phyloP scores from a whole-genome alignment of 1,284 basidiomycete genomes.

The Cryptococcus jaspeensis region DNA sequence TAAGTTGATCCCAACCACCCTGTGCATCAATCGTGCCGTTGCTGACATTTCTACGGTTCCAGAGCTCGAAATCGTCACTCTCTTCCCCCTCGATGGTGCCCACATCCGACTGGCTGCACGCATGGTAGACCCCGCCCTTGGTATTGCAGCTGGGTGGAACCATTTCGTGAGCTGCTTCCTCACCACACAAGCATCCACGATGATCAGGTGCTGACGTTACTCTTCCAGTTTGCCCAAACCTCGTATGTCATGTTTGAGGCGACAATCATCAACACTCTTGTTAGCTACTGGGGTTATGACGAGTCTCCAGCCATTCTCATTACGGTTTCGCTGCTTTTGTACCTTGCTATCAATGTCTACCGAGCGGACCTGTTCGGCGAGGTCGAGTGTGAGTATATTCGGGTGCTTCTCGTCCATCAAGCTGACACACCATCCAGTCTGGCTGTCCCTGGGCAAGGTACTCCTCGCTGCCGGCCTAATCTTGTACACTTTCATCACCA shows the following conservation, averaged over 20 bases:
- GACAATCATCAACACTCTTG: constrained; percentile 15
- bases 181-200: too few species aligned
- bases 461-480: constrained; percentile 38
- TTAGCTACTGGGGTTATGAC: constrained; percentile 26
- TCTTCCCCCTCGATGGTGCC: constrained; percentile 19
- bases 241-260: constrained; percentile 23
- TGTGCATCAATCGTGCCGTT: too few species aligned
- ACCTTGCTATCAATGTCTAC: constrained; percentile 50
- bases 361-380: constrained; percentile 40
- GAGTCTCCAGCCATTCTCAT: constrained; percentile 49
- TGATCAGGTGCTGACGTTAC: not conserved
- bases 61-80: constrained; percentile 21
- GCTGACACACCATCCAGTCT: constrained; percentile 19
- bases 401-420: not conserved
- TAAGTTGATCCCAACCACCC: too few species aligned
- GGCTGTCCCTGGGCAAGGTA: constrained; percentile 32
- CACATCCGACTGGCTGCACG: constrained; percentile 20
- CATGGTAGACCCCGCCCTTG: constrained; percentile 21
- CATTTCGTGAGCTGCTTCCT: constrained; percentile 19
- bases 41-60: too few species aligned
- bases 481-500: constrained; percentile 57
- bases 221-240: constrained; percentile 2
- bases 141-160: constrained; percentile 21
- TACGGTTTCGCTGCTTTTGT: constrained; percentile 45
- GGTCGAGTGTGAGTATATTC: constrained; percentile 21